Evolutionary conservation across 1,284 basidiomycete genomes (phyloP).

Genomic region (Fomitiporia mediterranea): DNA sequence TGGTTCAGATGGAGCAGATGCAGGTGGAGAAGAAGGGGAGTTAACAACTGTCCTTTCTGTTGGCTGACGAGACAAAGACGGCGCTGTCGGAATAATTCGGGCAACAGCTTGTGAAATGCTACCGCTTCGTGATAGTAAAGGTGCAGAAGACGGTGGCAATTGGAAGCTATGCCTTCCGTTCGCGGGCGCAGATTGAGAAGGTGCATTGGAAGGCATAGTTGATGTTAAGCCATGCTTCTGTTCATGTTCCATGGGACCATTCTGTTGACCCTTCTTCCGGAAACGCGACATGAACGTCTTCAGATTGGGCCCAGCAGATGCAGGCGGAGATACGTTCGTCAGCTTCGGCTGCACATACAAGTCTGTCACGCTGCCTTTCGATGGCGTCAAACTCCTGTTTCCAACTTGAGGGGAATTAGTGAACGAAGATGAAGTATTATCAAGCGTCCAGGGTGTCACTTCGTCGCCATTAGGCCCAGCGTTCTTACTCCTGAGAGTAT

Average conservation of each 20-base stretch:
- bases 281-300: slow-evolving; percentile 78
- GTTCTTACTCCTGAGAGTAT: slow-evolving; percentile 63
- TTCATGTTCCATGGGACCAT: slow-evolving; percentile 2
- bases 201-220: slow-evolving; percentile 21
- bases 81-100: slow-evolving; percentile 2
- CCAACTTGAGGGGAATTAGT: slow-evolving; percentile 24
- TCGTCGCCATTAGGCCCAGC: slow-evolving; percentile 47
- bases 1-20: slow-evolving; percentile 27
- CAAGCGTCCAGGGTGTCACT: slow-evolving; percentile 39
- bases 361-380: slow-evolving; percentile 25
- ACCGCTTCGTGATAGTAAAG: slow-evolving; percentile 12
- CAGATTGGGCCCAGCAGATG: slow-evolving; percentile 64
- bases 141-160: slow-evolving; percentile 11
- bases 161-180: slow-evolving; percentile 14
- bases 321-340: slow-evolving; percentile 42
- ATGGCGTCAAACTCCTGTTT: slow-evolving; percentile 14
- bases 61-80: slow-evolving; percentile 13
- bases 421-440: slow-evolving; percentile 29
- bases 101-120: slow-evolving; percentile 9
- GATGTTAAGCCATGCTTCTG: slow-evolving; percentile 21
- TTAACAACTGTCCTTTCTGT: slow-evolving; percentile 7
- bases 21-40: not conserved
- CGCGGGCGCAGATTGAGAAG: slow-evolving; percentile 3
- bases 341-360: slow-evolving; percentile 26
- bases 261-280: slow-evolving; percentile 48